A percentile compares a stretch with the other conserved stretches of the same genome.
These are phyloP conservation scores for Rhodamnia rubescens DNA, from an alignment of 345 rosid species.

Conservation along the genomic window DNA sequence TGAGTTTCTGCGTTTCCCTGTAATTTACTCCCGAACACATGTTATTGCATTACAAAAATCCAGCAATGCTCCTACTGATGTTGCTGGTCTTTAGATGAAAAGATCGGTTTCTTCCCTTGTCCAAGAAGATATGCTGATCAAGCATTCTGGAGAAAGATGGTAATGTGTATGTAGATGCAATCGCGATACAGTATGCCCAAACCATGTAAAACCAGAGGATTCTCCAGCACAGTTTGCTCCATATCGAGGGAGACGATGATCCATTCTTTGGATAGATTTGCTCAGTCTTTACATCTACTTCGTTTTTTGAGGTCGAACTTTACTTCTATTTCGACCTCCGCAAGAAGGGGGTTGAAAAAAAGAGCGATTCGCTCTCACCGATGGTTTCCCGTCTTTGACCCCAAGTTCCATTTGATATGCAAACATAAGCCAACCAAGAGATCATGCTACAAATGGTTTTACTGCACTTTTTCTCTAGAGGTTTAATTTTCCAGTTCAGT, in stretches of 20 bases:
- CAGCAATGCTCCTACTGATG: neutral
- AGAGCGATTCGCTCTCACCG: too few relatives aligned
- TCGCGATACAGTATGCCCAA: neutral
- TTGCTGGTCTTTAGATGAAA: neutral
- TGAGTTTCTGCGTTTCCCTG: neutral
- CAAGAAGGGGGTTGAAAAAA: too few relatives aligned
- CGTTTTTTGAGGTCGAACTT: too few relatives aligned
- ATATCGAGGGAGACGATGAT: neutral
- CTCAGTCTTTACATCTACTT: too few relatives aligned
- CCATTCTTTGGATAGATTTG: too few relatives aligned
- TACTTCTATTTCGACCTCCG: too few relatives aligned
- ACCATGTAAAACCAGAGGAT: neutral
- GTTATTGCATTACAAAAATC: neutral
- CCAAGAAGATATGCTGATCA: neutral
- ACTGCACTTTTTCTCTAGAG: neutral
- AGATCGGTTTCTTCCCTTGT: neutral
- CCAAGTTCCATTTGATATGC: too few relatives aligned
- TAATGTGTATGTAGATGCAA: neutral
- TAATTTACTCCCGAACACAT: neutral
- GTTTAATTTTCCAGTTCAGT: neutral
- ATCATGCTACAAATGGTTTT: neutral
- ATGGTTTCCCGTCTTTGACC: too few relatives aligned
- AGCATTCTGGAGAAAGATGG: neutral
- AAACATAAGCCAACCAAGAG: neutral
- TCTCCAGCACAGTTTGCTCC: neutral